A percentile compares a stretch with the other conserved stretches of the same genome.
phyloP scores from a whole-genome alignment of 768 basidiomycete species.

The Strobilomyces dryophilus region DNA sequence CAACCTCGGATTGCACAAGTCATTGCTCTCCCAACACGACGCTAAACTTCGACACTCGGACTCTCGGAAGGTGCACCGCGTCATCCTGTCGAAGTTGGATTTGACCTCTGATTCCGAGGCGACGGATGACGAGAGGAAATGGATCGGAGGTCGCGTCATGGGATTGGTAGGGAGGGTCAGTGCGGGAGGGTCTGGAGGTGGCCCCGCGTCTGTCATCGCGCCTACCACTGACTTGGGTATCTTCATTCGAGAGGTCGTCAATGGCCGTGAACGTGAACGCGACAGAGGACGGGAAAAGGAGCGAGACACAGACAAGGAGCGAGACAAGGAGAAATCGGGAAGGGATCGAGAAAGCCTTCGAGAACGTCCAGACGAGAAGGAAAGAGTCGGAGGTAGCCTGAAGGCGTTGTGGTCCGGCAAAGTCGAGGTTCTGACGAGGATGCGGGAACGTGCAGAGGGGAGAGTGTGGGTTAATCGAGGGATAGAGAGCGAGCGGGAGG shows the following conservation, averaged over 20 bases:
- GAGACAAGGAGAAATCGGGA: slow-evolving; percentile 35
- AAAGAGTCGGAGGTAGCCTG: slow-evolving; percentile 30
- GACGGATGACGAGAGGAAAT: slow-evolving; percentile 30
- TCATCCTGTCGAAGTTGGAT: slow-evolving; percentile 57
- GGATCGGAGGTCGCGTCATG: slow-evolving; percentile 31
- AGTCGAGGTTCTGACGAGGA: slow-evolving; percentile 23
- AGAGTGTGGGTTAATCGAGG: slow-evolving; percentile 8
- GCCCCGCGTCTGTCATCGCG: slow-evolving; percentile 41
- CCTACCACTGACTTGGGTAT: slow-evolving; percentile 49
- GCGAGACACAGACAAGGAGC: slow-evolving; percentile 29
- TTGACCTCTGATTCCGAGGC: slow-evolving; percentile 29
- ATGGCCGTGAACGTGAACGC: slow-evolving; percentile 28
- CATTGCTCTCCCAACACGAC: slow-evolving; percentile 27
- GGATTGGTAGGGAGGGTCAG: slow-evolving; percentile 37
- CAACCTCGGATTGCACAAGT: slow-evolving; percentile 22
- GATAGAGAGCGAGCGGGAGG: slow-evolving; percentile 27
- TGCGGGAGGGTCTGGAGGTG: slow-evolving; percentile 29
- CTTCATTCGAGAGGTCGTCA: slow-evolving; percentile 45
- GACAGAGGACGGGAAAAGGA: slow-evolving; percentile 33
- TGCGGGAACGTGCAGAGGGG: slow-evolving; percentile 29
- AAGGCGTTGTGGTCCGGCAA: slow-evolving; percentile 33
- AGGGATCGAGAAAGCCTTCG: slow-evolving; percentile 33
- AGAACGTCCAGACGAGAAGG: slow-evolving; percentile 33
- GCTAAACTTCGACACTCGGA: slow-evolving; percentile 37
- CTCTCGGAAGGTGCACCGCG: slow-evolving; percentile 58